These are phyloP conservation scores for Saccharomyces uvarum DNA, from an alignment of 1,139 yeast species.

Conservation along the genomic window DNA sequence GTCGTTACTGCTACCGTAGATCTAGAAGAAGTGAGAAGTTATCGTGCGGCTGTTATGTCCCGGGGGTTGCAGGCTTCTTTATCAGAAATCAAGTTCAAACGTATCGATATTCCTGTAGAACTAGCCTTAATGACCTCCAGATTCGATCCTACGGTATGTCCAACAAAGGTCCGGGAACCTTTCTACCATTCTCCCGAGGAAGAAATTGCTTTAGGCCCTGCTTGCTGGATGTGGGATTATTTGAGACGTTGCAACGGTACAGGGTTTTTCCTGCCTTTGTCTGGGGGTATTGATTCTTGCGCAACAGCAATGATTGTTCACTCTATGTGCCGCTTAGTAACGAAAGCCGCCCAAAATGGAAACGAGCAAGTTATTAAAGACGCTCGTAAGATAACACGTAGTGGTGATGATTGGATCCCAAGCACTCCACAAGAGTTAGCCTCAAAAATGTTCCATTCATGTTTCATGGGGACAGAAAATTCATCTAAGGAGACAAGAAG, in stretches of 20 bases:
- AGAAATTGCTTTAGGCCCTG: slow-evolving; percentile 96
- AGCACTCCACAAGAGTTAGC: slow-evolving; percentile 69
- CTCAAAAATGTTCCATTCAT: slow-evolving; percentile 67
- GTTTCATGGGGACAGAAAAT: slow-evolving; percentile 92
- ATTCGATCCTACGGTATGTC: slow-evolving; percentile 58
- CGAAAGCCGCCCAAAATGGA: slow-evolving; percentile 55
- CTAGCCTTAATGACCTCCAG: slow-evolving; percentile 50
- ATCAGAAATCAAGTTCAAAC: slow-evolving; percentile 45
- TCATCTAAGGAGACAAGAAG: slow-evolving; percentile 79
- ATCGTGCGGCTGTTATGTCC: slow-evolving; percentile 63
- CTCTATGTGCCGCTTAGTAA: slow-evolving; percentile 86
- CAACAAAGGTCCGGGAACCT: slow-evolving; percentile 46
- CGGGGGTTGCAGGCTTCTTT: slow-evolving; percentile 68
- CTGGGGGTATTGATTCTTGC: slow-evolving; percentile 97
- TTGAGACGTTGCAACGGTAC: slow-evolving; percentile 81
- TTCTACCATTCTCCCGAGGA: slow-evolving; percentile 79
- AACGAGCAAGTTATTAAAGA: slow-evolving; percentile 70
- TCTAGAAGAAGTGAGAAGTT: slow-evolving; percentile 79
- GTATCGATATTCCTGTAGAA: slow-evolving; percentile 55
- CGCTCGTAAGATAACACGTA: slow-evolving; percentile 54
- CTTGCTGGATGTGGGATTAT: slow-evolving; percentile 99
- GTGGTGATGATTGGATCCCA: slow-evolving; percentile 56
- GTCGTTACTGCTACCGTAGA: slow-evolving; percentile 91
- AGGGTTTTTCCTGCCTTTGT: slow-evolving; percentile 85
- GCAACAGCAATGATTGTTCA: slow-evolving; percentile 93